These are phyloP conservation scores for Onygenales sp. DNA, from an alignment of 2,329 filamentous ascomycete species.

Conservation along the genomic window DNA sequence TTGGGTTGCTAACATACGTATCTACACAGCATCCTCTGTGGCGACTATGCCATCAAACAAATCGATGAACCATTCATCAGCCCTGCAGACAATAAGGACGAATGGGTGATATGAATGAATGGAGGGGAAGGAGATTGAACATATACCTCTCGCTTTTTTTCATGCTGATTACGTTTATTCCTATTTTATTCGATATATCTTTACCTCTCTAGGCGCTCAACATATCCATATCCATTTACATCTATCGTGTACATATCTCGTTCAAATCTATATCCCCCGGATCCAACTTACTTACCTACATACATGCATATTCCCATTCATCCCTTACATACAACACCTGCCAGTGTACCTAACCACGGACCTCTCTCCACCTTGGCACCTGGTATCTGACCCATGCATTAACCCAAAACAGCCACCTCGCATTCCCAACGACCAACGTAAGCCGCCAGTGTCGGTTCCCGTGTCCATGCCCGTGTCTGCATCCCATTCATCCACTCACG, in stretches of 20 bases:
- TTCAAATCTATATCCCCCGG: background rate
- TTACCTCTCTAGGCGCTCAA: background rate
- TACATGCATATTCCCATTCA: background rate
- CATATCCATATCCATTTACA: background rate
- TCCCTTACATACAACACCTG: background rate
- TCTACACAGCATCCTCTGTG: conserved; percentile 68
- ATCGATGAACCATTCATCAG: conserved; percentile 89
- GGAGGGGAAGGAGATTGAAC: no score
- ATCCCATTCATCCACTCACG: no score
- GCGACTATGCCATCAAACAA: conserved; percentile 86
- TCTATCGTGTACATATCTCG: background rate
- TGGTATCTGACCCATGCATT: no score
- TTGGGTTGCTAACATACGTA: conserved; percentile 4
- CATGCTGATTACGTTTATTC: background rate
- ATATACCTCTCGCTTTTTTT: no score
- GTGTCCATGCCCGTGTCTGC: no score
- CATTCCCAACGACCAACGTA: no score
- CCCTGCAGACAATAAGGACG: conserved; percentile 60
- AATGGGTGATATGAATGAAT: conserved; percentile 59
- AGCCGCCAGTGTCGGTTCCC: no score
- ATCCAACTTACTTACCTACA: no score
- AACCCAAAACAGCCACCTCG: no score
- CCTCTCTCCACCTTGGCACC: no score
- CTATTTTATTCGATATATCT: background rate
- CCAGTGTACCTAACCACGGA: no score